Evolutionary conservation across 2,329 filamentous ascomycete species (phyloP), one percentile per base, ranked within the genome.

Genomic region (Cladosporium sp.): DNA sequence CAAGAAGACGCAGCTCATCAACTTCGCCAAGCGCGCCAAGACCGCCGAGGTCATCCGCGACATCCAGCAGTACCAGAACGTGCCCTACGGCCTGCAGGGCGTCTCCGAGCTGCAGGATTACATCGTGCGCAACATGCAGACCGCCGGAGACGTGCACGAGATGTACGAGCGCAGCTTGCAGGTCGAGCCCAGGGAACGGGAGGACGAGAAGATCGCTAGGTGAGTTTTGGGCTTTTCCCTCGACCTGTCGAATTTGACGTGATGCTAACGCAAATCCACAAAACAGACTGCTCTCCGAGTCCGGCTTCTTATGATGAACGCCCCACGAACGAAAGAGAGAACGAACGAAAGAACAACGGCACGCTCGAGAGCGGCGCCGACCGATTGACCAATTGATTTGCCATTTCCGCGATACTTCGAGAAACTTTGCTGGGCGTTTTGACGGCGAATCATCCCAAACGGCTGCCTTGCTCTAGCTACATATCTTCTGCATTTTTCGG

Each of bases 201-300:
- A 98, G 75, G 93, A 98, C 68, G 93, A 98, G 75, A 97, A 97
- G 80, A 97, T 98, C 78, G 92, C 95, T 68, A 95, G 93, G 91
- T 95, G 84, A 67, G 72, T 66, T 67, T 50, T 22, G 22, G 3
- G 49, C 31, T 53, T 48, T 55, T 18, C 16, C 16, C 16, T 18
- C 16, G 16, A 18, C 16, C 2, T 18, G 16, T 18, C 16, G 16
- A 18, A 18, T 18, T 2, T 2, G 2, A 3, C 16, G 2, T 18
- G 16, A 18, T 11, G 35, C 35, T 37, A n/a, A 37, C 35, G 6
- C 35, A 37, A 34, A 37, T 37, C 13, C n/a, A 4, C 22, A 3
- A 5, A 3, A 34, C 54, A 79, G 76, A 66, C 68, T 79, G 63
- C 70, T 79, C 52, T 77, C 75, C 54, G 76, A 79, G 68, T 78